Evolutionary conservation across 768 basidiomycete species (phyloP).

Genomic region (Phanerodontia chrysosporium): DNA sequence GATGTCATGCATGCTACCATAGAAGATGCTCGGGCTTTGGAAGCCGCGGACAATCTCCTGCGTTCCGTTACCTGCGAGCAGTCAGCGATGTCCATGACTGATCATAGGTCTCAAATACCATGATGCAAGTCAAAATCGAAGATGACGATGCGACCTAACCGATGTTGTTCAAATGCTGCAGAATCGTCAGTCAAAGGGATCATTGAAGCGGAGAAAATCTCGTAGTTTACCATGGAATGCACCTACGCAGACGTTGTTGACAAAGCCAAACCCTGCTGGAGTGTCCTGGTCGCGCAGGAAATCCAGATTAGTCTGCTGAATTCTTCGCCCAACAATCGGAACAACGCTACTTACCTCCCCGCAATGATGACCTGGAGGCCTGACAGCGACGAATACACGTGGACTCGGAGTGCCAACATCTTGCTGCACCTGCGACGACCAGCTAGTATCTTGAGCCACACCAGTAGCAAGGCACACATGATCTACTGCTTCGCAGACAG

Average conservation of each 20-base stretch:
- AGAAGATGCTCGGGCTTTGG: conserved; percentile 77
- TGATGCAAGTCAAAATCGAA: conserved; percentile 93
- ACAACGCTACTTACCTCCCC: conserved; percentile 47
- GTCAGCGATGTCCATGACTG: neutral
- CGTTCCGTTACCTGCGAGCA: conserved; percentile 82
- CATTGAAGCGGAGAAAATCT: neutral
- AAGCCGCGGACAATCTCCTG: conserved; percentile 88
- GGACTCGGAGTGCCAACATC: neutral
- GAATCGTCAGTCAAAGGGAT: neutral
- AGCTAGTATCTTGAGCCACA: neutral
- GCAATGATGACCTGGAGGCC: conserved; percentile 95
- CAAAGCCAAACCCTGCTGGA: conserved; percentile 91
- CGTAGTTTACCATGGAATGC: conserved; percentile 76
- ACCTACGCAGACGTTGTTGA: conserved; percentile 88
- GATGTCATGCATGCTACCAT: conserved; percentile 92
- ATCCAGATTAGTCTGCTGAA: too few relatives aligned
- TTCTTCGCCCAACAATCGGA: too few relatives aligned
- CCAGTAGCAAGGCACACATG: conserved; percentile 35
- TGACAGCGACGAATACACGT: conserved; percentile 73
- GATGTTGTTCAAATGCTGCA: conserved; percentile 75
- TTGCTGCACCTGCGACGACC: neutral
- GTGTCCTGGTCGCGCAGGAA: too few relatives aligned
- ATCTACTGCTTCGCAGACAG: conserved; percentile 88
- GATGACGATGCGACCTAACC: conserved; percentile 74
- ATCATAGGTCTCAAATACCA: conserved; percentile 37